Percentiles rank a stretch among this genome's conserved stretches.
phyloP scores from a whole-genome alignment of 2,329 filamentous ascomycete genomes.

The Aspergillus sp. region DNA sequence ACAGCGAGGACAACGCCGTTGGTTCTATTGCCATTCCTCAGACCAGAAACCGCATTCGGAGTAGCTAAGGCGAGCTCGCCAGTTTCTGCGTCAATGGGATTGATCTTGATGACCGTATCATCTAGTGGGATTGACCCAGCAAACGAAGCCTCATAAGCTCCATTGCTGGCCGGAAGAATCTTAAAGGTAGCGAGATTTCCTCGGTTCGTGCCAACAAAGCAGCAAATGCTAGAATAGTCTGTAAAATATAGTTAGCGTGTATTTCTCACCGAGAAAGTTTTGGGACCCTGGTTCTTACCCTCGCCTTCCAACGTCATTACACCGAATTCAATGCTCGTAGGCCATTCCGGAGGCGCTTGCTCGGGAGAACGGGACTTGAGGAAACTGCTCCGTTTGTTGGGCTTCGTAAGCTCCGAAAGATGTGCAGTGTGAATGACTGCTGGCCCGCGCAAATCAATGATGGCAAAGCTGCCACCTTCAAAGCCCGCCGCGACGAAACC shows the following conservation, averaged over 20 bases:
- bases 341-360: conserved; percentile 64
- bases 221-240: conserved; percentile 88
- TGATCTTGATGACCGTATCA: conserved; percentile 71
- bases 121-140: conserved; percentile 69
- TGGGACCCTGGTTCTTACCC: conserved; percentile 40
- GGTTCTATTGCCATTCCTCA: conserved; percentile 72
- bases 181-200: conserved; percentile 90
- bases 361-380: conserved; percentile 53
- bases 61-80: conserved; percentile 76
- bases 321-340: conserved; percentile 82
- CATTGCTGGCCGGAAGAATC: conserved; percentile 69
- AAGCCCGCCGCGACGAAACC: conserved; percentile 89
- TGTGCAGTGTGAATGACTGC: conserved; percentile 75
- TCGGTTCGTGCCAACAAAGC: conserved; percentile 84
- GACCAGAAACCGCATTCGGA: conserved; percentile 69
- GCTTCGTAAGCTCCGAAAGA: conserved; percentile 70
- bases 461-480: conserved; percentile 73
- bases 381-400: conserved; percentile 75
- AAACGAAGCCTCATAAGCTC: conserved; percentile 70
- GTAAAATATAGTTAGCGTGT: conserved; percentile 22
- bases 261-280: not conserved
- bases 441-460: conserved; percentile 87
- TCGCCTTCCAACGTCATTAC: conserved; percentile 94
- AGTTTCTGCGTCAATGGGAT: conserved; percentile 74
- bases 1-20: conserved; percentile 80